phyloP scores from a whole-genome alignment of 805 yeast species.

The Wickerhamomyces strasburgensis region DNA sequence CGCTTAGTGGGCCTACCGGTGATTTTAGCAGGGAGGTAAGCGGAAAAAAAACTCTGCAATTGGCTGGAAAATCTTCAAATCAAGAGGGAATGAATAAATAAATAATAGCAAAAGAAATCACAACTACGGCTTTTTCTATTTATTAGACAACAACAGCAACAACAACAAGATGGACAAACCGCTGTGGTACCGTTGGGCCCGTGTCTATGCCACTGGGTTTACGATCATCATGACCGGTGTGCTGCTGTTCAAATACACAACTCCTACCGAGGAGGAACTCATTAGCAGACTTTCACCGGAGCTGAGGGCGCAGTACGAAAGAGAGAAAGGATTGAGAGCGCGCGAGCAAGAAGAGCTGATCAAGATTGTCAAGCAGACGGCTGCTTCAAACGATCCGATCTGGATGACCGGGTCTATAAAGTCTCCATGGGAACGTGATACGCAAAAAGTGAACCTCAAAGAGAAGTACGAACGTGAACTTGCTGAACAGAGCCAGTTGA shows the following conservation, averaged over 20 bases:
- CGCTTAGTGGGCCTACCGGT: constrained; percentile 4
- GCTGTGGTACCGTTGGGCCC: constrained; percentile 55
- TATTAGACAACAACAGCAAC: too few relatives aligned
- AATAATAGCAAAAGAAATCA: too few relatives aligned
- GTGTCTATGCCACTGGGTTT: constrained; percentile 56
- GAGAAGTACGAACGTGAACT: constrained; percentile 43
- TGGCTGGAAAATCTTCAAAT: constrained; percentile 2
- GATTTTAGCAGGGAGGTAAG: background rate
- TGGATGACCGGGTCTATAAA: constrained; percentile 74
- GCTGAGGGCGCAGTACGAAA: constrained; percentile 67
- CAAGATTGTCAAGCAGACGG: constrained; percentile 57
- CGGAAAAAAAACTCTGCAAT: constrained; percentile 4
- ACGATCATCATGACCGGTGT: constrained; percentile 71
- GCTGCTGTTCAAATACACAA: constrained; percentile 61
- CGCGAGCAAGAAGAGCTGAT: constrained; percentile 67
- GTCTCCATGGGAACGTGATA: constrained; percentile 56
- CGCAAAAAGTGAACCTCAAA: constrained; percentile 33
- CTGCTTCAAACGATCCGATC: constrained; percentile 68
- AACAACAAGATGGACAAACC: constrained; percentile 28
- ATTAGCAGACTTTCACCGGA: constrained; percentile 78
- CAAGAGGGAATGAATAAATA: too few relatives aligned
- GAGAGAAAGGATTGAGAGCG: constrained; percentile 54
- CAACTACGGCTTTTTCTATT: too few relatives aligned
- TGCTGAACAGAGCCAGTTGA: constrained; percentile 39
- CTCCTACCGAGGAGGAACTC: constrained; percentile 82